These are phyloP conservation scores for Cladosporium sp. DNA, from an alignment of 2,329 filamentous ascomycete genomes.

Conservation along the genomic window DNA sequence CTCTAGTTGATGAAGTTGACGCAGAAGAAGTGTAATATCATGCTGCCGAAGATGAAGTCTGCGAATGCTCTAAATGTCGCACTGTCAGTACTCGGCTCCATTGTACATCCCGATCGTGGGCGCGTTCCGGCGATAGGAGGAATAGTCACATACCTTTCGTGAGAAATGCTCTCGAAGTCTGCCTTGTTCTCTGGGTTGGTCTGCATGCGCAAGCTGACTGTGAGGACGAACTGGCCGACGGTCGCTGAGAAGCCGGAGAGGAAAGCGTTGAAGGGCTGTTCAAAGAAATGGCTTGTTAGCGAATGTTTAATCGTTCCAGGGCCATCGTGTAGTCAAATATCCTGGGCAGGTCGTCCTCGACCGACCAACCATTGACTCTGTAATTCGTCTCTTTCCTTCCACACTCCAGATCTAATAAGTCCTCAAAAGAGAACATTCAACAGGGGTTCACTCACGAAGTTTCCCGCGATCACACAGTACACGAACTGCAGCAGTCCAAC, in stretches of 20 bases:
- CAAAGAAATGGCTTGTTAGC: background rate
- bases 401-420: background rate
- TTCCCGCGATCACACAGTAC: constrained; percentile 87
- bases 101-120: too few species aligned
- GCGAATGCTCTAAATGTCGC: constrained; percentile 71
- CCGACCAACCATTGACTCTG: background rate
- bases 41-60: constrained; percentile 89
- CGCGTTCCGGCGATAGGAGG: background rate
- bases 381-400: background rate
- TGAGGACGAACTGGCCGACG: constrained; percentile 96
- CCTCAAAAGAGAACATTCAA: background rate
- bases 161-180: constrained; percentile 72
- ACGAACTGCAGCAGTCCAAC: constrained; percentile 89
- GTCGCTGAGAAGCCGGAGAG: constrained; percentile 90
- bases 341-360: too few species aligned
- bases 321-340: too few species aligned
- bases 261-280: constrained; percentile 99
- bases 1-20: constrained; percentile 97
- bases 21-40: constrained; percentile 98
- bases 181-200: constrained; percentile 77
- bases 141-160: constrained; percentile 61
- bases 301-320: background rate
- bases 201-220: constrained; percentile 85
- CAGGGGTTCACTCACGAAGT: constrained; percentile 64
- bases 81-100: too few species aligned